Conservation (phyloP, 2,329 filamentous ascomycete species). For the Trichoderma endophyticum region DNA sequence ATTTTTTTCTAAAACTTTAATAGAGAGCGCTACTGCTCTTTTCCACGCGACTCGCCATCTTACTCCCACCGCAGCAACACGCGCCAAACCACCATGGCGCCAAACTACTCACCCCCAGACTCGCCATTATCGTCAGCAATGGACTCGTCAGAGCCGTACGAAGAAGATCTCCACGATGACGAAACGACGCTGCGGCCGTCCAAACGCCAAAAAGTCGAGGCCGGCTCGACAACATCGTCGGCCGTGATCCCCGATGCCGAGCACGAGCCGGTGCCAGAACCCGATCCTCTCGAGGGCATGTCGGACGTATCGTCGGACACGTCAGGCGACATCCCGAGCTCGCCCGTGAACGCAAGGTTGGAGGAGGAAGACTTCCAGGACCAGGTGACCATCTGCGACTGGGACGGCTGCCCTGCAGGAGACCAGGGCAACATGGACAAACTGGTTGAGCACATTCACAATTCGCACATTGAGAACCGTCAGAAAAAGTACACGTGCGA, state of each 20-base stretch:
- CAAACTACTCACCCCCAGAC: slow-evolving; percentile 40
- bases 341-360: slow-evolving; percentile 61
- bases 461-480: slow-evolving; percentile 87
- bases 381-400: slow-evolving; percentile 74
- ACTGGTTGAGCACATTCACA: slow-evolving; percentile 80
- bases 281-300: slow-evolving; percentile 55
- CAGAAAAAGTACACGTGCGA: slow-evolving; percentile 99
- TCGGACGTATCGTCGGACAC: slow-evolving; percentile 86
- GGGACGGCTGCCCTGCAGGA: slow-evolving; percentile 70
- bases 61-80: background rate
- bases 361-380: slow-evolving; percentile 75
- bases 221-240: slow-evolving; percentile 45
- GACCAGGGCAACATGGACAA: slow-evolving; percentile 78
- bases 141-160: slow-evolving; percentile 44
- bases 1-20: background rate
- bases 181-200: slow-evolving; percentile 43
- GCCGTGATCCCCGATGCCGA: slow-evolving; percentile 42
- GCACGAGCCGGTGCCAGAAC: slow-evolving; percentile 45
- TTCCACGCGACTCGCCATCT: slow-evolving; percentile 4
- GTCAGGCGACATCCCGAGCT: slow-evolving; percentile 77
- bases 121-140: slow-evolving; percentile 47
- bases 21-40: background rate
- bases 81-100: slow-evolving; percentile 33
- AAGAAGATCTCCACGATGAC: slow-evolving; percentile 42
- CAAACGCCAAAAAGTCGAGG: slow-evolving; percentile 47